phyloP scores from a whole-genome alignment of 2,329 filamentous ascomycete genomes.

The Fusarium drepaniforme region DNA sequence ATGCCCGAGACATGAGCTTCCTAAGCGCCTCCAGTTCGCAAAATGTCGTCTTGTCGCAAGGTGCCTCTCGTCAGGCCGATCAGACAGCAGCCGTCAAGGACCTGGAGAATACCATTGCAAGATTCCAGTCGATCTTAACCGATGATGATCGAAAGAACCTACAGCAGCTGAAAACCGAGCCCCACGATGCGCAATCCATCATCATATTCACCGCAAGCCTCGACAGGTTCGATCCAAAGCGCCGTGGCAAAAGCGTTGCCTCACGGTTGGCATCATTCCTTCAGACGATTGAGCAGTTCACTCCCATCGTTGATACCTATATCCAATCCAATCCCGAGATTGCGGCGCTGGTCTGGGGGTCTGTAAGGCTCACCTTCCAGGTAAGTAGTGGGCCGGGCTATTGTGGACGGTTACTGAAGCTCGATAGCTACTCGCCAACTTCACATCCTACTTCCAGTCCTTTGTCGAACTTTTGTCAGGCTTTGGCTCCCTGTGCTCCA shows the following conservation, averaged over 20 bases:
- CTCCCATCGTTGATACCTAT: conserved; percentile 20
- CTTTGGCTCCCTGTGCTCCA: conserved; percentile 8
- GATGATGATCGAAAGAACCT: conserved; percentile 24
- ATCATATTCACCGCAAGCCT: conserved; percentile 26
- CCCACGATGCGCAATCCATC: conserved; percentile 27
- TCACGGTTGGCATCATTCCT: conserved; percentile 20
- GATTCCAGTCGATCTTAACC: conserved; percentile 20
- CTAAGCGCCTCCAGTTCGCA: not conserved
- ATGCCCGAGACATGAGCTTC: not conserved
- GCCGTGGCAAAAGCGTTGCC: conserved; percentile 28
- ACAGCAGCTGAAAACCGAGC: not conserved
- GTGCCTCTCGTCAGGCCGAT: not conserved
- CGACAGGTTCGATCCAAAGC: conserved; percentile 1
- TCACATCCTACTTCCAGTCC: conserved; percentile 32
- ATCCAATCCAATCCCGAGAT: conserved; percentile 21
- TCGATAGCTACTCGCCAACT: conserved; percentile 27
- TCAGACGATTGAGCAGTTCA: conserved; percentile 27
- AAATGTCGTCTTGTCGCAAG: not conserved
- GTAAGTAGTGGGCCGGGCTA: not conserved
- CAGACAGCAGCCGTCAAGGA: not conserved
- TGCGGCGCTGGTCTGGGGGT: conserved; percentile 20
- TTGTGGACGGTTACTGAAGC: not conserved
- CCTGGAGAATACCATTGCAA: conserved; percentile 1
- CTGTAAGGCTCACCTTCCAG: conserved; percentile 19
- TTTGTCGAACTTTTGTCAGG: conserved; percentile 26